Evolutionary conservation across 2,329 filamentous ascomycete species (phyloP), one percentile per base, ranked within the genome.

Genomic region (Sclerotinia subarctica): DNA sequence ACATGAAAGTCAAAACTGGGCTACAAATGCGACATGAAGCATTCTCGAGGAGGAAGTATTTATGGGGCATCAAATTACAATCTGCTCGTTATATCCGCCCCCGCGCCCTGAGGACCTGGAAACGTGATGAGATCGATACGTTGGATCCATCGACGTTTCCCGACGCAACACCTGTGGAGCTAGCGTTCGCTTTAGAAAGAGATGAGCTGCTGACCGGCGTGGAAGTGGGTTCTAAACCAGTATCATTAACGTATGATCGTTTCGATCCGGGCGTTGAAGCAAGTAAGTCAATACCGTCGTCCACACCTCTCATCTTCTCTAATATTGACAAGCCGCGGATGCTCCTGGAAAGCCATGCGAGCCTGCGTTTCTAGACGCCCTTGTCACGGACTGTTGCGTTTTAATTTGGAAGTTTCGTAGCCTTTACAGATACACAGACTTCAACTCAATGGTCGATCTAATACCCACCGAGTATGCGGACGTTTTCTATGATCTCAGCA

Each of bases 341-440:
- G 13, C 52, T 56, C 42, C n/a, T 19, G 58, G 42, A 46, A 44
- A 60, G 26, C 58, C 58, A 32, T 60, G 58, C 58, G 58, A 60
- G 17, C 38, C 38, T 21, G n/a, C 38, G 19, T 60, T 60, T 32
- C 38, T 60, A 26, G 42, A 60, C 15, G 58, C 58, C 17, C 58
- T 60, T 15, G 38, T 46, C 6, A 46, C 21, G 46, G 58, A 60
- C 46, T 60, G 38, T 32, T 60, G 46, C 58, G 17, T 29, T 44
- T 46, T 60, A 24, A 29, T 60, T 29, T 60, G 35, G 58, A 29
- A 29, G 8, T 60, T 60, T 26, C 52, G 52, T 15, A n/a, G 29
- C 29, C 38, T 60, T 60, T 32, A 60, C 24, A 44, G 24, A 29
- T 26, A 46, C 29, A 44, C 58, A 60, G 46, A 29, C 6, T 46